These are phyloP conservation scores for Colletotrichum australisinense DNA, from an alignment of 2,329 filamentous ascomycete genomes.

Conservation along the genomic window DNA sequence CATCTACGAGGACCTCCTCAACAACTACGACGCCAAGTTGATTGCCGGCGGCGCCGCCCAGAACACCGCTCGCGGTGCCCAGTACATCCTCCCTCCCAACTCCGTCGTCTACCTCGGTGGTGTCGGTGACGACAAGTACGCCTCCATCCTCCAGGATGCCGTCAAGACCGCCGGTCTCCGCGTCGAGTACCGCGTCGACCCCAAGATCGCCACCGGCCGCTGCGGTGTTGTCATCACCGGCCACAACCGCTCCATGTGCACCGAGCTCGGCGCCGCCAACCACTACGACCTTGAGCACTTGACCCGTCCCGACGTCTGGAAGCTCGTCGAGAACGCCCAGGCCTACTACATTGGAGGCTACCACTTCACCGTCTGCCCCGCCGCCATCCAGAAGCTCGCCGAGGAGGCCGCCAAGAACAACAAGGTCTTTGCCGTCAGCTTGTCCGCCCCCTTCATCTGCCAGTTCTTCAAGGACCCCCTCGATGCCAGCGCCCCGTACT, in stretches of 20 bases:
- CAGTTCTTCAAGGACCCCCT: constrained; percentile 98
- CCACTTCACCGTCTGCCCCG: constrained; percentile 96
- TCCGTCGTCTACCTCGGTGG: constrained; percentile 94
- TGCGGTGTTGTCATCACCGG: constrained; percentile 98
- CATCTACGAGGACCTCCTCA: constrained; percentile 93
- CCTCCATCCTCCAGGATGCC: constrained; percentile 86
- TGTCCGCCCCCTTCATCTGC: constrained; percentile 94
- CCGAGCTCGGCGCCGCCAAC: constrained; percentile 95
- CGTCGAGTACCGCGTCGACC: constrained; percentile 94
- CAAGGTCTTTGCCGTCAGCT: constrained; percentile 92
- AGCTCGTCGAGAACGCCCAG: constrained; percentile 87
- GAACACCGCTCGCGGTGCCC: constrained; percentile 95
- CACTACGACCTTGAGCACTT: constrained; percentile 96
- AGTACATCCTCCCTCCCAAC: constrained; percentile 92
- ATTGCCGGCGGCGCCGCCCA: constrained; percentile 97
- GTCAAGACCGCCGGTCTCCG: constrained; percentile 89
- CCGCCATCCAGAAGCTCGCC: constrained; percentile 88
- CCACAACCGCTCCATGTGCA: constrained; percentile 94
- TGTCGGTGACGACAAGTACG: constrained; percentile 96
- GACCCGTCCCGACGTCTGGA: constrained; percentile 92
- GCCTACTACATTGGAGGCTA: constrained; percentile 95
- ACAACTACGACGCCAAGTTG: constrained; percentile 92
- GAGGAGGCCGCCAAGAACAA: constrained; percentile 90
- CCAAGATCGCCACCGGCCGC: constrained; percentile 85
- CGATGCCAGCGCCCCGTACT: constrained; percentile 87